Base-by-base conservation (phyloP, 352 stramenopile species). In the Pythium oligandrum region DNA sequence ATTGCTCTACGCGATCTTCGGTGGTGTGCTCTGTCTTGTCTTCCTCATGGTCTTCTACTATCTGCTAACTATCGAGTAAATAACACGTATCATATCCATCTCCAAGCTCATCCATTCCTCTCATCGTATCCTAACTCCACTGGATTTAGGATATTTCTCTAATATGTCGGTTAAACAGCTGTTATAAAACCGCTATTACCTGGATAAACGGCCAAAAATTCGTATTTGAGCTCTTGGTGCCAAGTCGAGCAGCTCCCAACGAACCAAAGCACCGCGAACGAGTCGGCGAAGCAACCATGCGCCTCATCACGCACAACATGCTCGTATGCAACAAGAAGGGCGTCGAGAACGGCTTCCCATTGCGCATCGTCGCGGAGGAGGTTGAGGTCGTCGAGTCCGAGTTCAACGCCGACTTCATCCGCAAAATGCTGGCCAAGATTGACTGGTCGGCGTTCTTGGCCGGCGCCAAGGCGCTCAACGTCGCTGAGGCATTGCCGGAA, bases 301-400 rank as follows among this genome's bases (percentile, higher is more conserved):
- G 86, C 36, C 75, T 98, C 33, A 93, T 98, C 64, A 98, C 92
- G 35, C 91, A 98, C 72, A 98, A 98, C 71, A 81, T 97, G 78
- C 88, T 98, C 50, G 72, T 87, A 52, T 97, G 83, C 72, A 96
- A 96, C 68, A 95, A 96, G 66, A 98, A 98, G 67, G 91, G 88
- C 53, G 93, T 98, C 9, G 63, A 70, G 58, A 93, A 95, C 45
- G 93, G 93, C 42, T 98, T 95, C 62, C 93, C 93, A n/a, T 71
- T 98, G 42, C 56, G 61, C 48, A 93, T 98, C 38, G 87, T 96
- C 53, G 69, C 83, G 6, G 73, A 78, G 6, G 63, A 93, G 53
- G 66, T 95, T 26, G 83, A 96, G 57, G 85, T 95, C 32, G 68
- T 93, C 17, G 63, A 66, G 55, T 90, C 75, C 32, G 88, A 96